A percentile compares a stretch with the other conserved stretches of the same genome.
Conservation (phyloP, 306 rosid genomes). For the Arachis stenosperma region DNA sequence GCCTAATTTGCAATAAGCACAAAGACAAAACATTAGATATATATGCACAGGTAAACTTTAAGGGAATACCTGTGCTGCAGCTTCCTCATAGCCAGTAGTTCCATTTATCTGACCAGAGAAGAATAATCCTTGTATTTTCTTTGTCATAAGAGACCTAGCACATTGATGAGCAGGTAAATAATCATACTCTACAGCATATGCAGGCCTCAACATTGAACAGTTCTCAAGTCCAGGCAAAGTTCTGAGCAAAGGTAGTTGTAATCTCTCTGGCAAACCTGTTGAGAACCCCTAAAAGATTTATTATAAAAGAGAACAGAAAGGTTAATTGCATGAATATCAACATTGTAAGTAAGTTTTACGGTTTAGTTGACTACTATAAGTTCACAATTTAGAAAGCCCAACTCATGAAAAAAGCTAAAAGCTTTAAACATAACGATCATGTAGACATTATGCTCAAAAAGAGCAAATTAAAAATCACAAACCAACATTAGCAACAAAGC, state of each 20-base stretch:
- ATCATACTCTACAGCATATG: conserved; percentile 97
- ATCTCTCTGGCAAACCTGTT: conserved; percentile 94
- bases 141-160: conserved; percentile 89
- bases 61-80: conserved; percentile 85
- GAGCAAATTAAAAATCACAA: neutral
- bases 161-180: conserved; percentile 96
- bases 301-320: conserved; percentile 6
- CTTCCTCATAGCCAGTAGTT: conserved; percentile 98
- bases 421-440: neutral
- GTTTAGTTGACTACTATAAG: conserved; percentile 14
- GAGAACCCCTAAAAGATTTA: conserved; percentile 75
- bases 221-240: conserved; percentile 98
- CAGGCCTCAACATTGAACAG: conserved; percentile 97
- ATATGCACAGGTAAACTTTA: conserved; percentile 35
- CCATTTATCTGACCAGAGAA: conserved; percentile 99
- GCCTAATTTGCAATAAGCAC: conserved; percentile 3
- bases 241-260: conserved; percentile 90
- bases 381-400: neutral
- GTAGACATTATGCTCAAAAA: neutral
- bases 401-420: neutral
- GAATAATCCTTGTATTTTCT: conserved; percentile 89
- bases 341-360: neutral
- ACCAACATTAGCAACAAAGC: neutral
- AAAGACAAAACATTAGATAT: neutral
- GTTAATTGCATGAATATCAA: conserved; percentile 24